These are phyloP conservation scores for Mucor saturninus DNA, from an alignment of 371 early-diverging fungal species.

Conservation along the genomic window DNA sequence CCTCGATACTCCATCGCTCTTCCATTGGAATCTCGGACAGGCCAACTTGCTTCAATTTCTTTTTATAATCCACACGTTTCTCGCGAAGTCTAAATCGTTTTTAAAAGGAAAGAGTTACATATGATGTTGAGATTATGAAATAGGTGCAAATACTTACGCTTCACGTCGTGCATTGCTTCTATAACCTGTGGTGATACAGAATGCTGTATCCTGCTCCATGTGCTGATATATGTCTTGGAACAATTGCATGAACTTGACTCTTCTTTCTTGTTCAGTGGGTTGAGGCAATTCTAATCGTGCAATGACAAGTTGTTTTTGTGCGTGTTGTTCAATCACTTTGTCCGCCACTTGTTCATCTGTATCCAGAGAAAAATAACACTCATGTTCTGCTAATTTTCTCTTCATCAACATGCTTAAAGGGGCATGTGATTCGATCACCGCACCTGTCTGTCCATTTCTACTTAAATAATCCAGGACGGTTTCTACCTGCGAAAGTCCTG, in stretches of 20 bases:
- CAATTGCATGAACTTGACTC: slow-evolving; percentile 8
- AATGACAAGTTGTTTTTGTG: slow-evolving; percentile 16
- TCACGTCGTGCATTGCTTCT: slow-evolving; percentile 29
- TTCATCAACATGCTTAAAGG: slow-evolving; percentile 15
- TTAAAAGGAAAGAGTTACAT: neutral
- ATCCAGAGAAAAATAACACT: slow-evolving; percentile 15
- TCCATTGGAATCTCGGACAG: slow-evolving; percentile 34
- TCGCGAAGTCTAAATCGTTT: slow-evolving; percentile 36
- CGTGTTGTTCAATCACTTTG: slow-evolving; percentile 30
- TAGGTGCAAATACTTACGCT: slow-evolving; percentile 13
- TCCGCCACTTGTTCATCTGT: slow-evolving; percentile 23
- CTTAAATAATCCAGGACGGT: slow-evolving; percentile 29
- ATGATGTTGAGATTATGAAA: neutral
- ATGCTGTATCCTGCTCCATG: slow-evolving; percentile 32
- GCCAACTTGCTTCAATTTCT: slow-evolving; percentile 22
- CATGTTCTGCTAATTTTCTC: slow-evolving; percentile 12
- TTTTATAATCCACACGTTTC: slow-evolving; percentile 31
- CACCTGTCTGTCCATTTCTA: slow-evolving; percentile 13
- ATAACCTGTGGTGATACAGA: slow-evolving; percentile 33
- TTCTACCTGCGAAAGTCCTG: slow-evolving; percentile 27
- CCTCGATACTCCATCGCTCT: slow-evolving; percentile 37
- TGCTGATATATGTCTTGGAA: slow-evolving; percentile 21
- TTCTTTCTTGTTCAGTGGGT: slow-evolving; percentile 16
- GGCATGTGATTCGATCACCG: slow-evolving; percentile 27
- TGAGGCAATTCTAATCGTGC: slow-evolving; percentile 28